These are phyloP conservation scores for Eucalyptus cladocalyx DNA, from an alignment of 345 rosid genomes.

Conservation along the genomic window DNA sequence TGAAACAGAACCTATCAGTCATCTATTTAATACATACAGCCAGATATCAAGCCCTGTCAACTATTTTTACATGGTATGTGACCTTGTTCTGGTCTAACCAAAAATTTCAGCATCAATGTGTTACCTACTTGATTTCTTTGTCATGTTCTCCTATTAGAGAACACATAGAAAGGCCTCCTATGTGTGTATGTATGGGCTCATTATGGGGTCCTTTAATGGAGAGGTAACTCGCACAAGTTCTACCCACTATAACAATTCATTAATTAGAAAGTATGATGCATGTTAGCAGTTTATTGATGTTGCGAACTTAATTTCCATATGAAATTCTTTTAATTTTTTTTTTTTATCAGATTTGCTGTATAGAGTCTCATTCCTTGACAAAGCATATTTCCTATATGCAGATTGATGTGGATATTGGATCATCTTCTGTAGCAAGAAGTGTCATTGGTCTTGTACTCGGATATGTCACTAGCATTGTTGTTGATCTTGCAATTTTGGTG, in stretches of 20 bases:
- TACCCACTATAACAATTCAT: not conserved
- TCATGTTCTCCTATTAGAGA: not conserved
- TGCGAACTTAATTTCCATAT: not conserved
- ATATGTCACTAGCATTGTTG: slow-evolving; percentile 89
- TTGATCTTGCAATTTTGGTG: slow-evolving; percentile 84
- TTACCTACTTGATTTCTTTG: not conserved
- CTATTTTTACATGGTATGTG: not conserved
- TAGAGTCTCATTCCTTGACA: not conserved
- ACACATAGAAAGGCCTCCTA: not conserved
- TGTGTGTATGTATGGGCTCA: not conserved
- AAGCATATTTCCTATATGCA: slow-evolving; percentile 11
- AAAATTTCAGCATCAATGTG: not conserved
- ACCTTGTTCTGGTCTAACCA: not conserved
- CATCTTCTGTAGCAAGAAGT: slow-evolving; percentile 97
- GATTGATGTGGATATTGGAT: slow-evolving; percentile 97
- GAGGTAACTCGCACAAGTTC: not conserved
- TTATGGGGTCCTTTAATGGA: not conserved
- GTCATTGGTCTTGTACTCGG: slow-evolving; percentile 93
- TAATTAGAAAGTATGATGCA: not conserved
- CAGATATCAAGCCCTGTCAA: not conserved
- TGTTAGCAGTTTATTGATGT: not conserved
- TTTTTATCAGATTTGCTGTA: not conserved
- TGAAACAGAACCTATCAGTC: not conserved
- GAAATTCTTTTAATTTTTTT: not conserved
- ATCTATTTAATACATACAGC: not conserved